Conservation (phyloP, 2,329 filamentous ascomycete genomes). For the Fusarium newnesense region DNA sequence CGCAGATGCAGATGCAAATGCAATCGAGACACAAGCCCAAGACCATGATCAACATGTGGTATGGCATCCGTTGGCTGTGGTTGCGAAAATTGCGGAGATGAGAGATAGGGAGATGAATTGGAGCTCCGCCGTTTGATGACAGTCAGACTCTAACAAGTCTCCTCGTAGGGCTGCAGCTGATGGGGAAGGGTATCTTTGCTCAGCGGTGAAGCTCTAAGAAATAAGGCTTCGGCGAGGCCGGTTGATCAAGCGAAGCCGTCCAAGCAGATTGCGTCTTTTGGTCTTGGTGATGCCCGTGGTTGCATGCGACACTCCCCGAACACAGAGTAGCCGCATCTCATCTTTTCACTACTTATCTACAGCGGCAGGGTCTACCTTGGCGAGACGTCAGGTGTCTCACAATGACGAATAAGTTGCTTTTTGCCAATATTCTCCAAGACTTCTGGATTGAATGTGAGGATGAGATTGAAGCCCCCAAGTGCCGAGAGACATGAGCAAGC, state of each 20-base stretch:
- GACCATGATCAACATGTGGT: background rate
- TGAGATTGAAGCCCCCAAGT: background rate
- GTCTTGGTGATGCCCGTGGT: constrained; percentile 22
- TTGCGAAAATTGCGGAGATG: constrained; percentile 13
- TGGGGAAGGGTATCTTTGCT: constrained; percentile 9
- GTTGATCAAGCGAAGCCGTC: constrained; percentile 16
- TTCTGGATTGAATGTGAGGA: background rate
- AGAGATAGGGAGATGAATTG: background rate
- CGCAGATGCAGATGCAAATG: constrained; percentile 15
- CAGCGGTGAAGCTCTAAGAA: constrained; percentile 43
- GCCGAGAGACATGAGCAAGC: background rate
- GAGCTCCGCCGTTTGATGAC: constrained; percentile 13
- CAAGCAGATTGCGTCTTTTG: constrained; percentile 20
- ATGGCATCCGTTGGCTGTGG: constrained; percentile 5
- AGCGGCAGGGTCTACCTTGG: constrained; percentile 3
- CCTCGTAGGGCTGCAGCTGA: constrained; percentile 40
- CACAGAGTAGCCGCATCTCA: constrained; percentile 3
- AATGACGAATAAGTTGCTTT: background rate
- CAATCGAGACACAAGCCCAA: background rate
- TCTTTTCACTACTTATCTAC: background rate
- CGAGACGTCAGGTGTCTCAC: constrained; percentile 1
- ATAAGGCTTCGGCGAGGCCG: constrained; percentile 39
- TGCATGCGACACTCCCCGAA: constrained; percentile 19
- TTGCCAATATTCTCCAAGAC: background rate
- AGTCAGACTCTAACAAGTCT: background rate